These are phyloP conservation scores for Suillus subalutaceus DNA, from an alignment of 768 basidiomycete genomes.

Conservation along the genomic window DNA sequence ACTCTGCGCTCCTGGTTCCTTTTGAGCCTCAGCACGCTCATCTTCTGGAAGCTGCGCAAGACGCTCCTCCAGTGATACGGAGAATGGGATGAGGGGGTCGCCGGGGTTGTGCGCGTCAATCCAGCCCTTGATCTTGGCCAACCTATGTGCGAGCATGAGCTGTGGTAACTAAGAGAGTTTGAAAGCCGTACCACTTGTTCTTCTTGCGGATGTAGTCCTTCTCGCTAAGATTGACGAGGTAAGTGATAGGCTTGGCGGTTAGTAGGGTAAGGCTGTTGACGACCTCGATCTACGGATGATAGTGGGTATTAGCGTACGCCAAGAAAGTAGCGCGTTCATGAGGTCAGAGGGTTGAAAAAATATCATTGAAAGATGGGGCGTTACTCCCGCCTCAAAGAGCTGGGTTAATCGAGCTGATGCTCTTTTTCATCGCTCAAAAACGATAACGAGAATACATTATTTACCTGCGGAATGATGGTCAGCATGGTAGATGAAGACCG, in stretches of 20 bases:
- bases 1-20: constrained; percentile 71
- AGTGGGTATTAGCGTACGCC: constrained; percentile 14
- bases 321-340: not conserved
- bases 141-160: constrained; percentile 43
- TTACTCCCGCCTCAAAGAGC: constrained; percentile 88
- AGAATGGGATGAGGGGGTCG: constrained; percentile 95
- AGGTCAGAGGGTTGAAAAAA: constrained; percentile 5
- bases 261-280: constrained; percentile 88
- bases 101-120: constrained; percentile 97
- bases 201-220: constrained; percentile 95
- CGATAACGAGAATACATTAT: constrained; percentile 4
- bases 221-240: constrained; percentile 97
- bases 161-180: not conserved
- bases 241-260: constrained; percentile 96
- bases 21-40: constrained; percentile 78
- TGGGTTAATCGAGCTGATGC: constrained; percentile 80
- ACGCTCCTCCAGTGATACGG: constrained; percentile 93
- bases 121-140: constrained; percentile 97
- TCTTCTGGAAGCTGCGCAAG: constrained; percentile 62
- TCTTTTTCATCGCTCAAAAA: constrained; percentile 60
- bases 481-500: constrained; percentile 10
- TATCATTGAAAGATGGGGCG: constrained; percentile 55
- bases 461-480: constrained; percentile 25
- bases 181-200: constrained; percentile 83
- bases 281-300: constrained; percentile 70